phyloP scores from a whole-genome alignment of 352 stramenopile species.

The Peronospora farinosa region DNA sequence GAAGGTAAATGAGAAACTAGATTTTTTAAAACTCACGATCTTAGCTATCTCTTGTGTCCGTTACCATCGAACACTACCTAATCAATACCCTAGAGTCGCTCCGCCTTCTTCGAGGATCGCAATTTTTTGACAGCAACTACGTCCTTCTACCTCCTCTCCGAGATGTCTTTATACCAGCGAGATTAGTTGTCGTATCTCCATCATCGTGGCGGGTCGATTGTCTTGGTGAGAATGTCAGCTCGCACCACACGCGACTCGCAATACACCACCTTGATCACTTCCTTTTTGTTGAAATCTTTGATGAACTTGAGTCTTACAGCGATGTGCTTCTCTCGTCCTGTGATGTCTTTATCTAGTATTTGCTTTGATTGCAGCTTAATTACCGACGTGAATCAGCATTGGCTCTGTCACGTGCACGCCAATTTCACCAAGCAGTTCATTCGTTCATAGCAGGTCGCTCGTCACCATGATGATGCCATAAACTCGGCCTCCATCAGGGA shows the following conservation, averaged over 20 bases:
- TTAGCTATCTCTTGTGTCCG: not conserved
- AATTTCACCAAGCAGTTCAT: not conserved
- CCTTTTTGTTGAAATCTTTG: no score
- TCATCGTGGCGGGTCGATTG: no score
- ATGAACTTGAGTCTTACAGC: no score
- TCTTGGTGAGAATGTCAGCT: no score
- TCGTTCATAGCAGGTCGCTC: slow-evolving; percentile 13
- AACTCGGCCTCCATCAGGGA: slow-evolving; percentile 25
- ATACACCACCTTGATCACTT: no score
- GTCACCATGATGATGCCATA: slow-evolving; percentile 7
- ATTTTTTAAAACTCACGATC: not conserved
- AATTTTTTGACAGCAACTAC: not conserved
- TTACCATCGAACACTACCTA: no score
- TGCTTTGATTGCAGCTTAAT: no score
- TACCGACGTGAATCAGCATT: no score
- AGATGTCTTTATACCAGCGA: not conserved
- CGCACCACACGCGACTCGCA: no score
- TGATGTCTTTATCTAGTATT: not conserved
- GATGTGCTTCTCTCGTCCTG: no score
- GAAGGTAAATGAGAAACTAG: not conserved
- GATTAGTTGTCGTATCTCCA: not conserved
- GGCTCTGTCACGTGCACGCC: no score
- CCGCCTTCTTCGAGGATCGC: not conserved
- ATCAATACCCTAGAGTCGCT: no score
- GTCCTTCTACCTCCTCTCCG: not conserved